Evolutionary conservation across 1,139 yeast genomes (phyloP).

Genomic region (Taphrina betulina): DNA sequence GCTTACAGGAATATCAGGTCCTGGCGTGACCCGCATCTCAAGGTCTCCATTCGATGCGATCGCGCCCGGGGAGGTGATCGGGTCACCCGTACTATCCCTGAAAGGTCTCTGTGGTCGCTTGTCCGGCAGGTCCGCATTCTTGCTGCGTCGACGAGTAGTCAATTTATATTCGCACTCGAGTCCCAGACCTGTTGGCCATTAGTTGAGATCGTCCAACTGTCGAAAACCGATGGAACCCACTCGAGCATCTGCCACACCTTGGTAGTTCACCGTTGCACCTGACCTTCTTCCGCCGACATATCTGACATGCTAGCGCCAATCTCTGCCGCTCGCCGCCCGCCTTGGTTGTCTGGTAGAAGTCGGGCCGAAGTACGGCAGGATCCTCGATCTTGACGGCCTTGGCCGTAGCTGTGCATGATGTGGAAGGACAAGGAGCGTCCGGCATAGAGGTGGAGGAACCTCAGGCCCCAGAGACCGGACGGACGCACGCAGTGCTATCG

Average conservation of each 20-base stretch:
- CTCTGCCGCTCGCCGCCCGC: slow-evolving; percentile 36
- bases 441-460: too few species aligned
- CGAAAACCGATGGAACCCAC: not conserved
- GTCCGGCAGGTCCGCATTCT: not conserved
- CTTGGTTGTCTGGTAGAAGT: slow-evolving; percentile 29
- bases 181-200: not conserved
- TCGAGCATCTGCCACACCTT: slow-evolving; percentile 24
- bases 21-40: too few species aligned
- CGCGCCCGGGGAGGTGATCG: too few species aligned
- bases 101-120: too few species aligned
- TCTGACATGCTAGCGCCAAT: slow-evolving; percentile 34
- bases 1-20: too few species aligned
- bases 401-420: not conserved
- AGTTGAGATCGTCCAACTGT: not conserved
- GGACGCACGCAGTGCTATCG: too few species aligned
- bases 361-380: slow-evolving; percentile 11
- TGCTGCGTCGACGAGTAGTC: slow-evolving; percentile 13
- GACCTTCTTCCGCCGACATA: slow-evolving; percentile 32
- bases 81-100: too few species aligned
- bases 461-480: too few species aligned
- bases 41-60: too few species aligned
- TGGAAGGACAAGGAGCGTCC: too few species aligned
- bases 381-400: slow-evolving; percentile 19
- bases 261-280: slow-evolving; percentile 33
- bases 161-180: slow-evolving; percentile 19